Evolutionary conservation across 164 flowering plant species (phyloP).

Genomic region (Magnolia kwangsiensis): DNA sequence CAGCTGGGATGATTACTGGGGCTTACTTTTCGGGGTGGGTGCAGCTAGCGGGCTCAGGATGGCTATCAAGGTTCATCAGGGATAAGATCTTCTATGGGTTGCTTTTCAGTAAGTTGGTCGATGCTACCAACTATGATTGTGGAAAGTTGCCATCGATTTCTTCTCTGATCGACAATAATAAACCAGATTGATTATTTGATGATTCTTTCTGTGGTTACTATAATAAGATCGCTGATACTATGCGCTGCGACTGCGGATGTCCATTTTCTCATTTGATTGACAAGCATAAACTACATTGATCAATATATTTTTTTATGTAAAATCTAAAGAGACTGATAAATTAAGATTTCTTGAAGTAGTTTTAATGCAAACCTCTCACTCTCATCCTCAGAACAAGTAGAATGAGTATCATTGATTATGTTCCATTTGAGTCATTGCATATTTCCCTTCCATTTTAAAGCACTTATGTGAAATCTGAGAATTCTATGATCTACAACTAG

Average conservation of each 20-base stretch:
- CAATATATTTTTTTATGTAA: no score
- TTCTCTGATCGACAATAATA: background rate
- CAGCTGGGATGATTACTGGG: slow-evolving; percentile 15
- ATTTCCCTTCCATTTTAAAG: no score
- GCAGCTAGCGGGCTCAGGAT: slow-evolving; percentile 2
- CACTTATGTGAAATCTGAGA: no score
- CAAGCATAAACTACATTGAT: no score
- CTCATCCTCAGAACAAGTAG: no score
- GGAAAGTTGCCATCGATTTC: slow-evolving; percentile 10
- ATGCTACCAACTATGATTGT: slow-evolving; percentile 8
- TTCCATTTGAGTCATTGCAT: no score
- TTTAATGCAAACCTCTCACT: no score
- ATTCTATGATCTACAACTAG: no score
- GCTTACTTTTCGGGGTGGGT: slow-evolving; percentile 11
- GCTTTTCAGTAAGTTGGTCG: background rate
- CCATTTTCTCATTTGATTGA: no score
- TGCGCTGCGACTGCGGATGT: slow-evolving; percentile 7
- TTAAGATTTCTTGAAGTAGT: no score
- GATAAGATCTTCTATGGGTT: slow-evolving; percentile 5
- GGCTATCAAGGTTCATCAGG: slow-evolving; percentile 7
- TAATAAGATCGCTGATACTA: background rate
- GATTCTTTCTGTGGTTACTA: background rate
- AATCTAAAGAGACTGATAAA: no score
- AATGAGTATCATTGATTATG: no score
- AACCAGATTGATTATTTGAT: background rate